Base-by-base conservation (phyloP, 106 monocot genomes). In the Acorus gramineus region DNA sequence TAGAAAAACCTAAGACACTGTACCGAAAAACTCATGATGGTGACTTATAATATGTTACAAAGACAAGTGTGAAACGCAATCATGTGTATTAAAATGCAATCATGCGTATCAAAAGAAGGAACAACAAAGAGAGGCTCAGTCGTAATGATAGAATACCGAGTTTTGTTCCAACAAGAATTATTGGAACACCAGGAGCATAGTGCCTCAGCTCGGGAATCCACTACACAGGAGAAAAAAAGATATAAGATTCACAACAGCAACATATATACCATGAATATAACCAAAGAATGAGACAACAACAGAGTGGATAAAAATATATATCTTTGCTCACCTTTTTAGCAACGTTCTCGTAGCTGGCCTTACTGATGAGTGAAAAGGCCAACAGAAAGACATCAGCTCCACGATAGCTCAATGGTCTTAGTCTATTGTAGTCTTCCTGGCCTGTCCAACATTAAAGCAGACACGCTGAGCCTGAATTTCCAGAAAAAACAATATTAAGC, bases 321-420 rank as follows among this genome's bases (percentile, higher is more conserved):
- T 71, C 28, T 1, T 28, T 28, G 28, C 7, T 3, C 14, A 86
- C 86, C 79, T 86, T 86, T 62, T 86, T 82, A 10, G 82, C 44
- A 62, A 86, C 82, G 79, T 86, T 82, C 47, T 82, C 86, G 66
- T 86, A 82, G 69, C 86, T 86, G 68, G 86, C 86, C 71, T 82
- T 82, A 55, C 82, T 86, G 57, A 86, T 86, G 63, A 82, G 79
- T 53, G 86, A 86, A 71, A 86, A 86, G 52, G 82, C 82, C 42
- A 82, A 58, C n/a, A 86, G 62, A 53, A 82, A 82, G 49, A 86
- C 79, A 79, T 86, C 86, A 68, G 86, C 82, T 4, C 86, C 86
- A 71, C 86, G 79, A 60, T 86, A 86, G 57, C 86, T 82, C 68
- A 86, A 69, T 47, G 86, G 82, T 74, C 86, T 76, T 72, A 86